phyloP scores from a whole-genome alignment of 768 basidiomycete species.

The Piloderma croceum region DNA sequence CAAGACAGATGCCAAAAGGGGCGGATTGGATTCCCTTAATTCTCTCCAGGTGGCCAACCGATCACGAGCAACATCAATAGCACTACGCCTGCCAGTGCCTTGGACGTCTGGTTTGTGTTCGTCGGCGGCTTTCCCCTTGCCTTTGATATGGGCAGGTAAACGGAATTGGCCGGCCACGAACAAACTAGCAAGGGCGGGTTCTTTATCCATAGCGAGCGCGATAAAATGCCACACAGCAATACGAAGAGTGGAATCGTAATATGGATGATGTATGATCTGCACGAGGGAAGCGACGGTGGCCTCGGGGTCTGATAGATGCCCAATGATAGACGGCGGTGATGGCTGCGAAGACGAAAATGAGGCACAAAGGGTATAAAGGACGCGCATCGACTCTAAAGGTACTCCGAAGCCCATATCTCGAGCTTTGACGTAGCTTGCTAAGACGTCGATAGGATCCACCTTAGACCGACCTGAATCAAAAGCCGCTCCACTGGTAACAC shows the following conservation, averaged over 20 bases:
- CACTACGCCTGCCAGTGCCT: constrained; percentile 40
- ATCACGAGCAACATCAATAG: constrained; percentile 61
- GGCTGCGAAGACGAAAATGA: constrained; percentile 58
- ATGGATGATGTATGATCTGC: constrained; percentile 70
- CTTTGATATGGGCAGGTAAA: constrained; percentile 38
- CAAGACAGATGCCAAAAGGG: constrained; percentile 66
- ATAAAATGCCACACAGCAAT: constrained; percentile 83
- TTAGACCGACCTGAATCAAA: constrained; percentile 44
- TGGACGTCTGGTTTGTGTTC: constrained; percentile 24
- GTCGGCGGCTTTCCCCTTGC: constrained; percentile 28
- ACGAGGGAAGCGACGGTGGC: constrained; percentile 62
- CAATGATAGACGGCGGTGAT: constrained; percentile 66
- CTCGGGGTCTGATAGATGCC: constrained; percentile 75
- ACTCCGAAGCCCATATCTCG: constrained; percentile 55
- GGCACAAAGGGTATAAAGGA: constrained; percentile 62
- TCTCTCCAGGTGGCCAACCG: constrained; percentile 66
- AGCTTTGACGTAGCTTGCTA: constrained; percentile 63
- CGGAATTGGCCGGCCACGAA: constrained; percentile 73
- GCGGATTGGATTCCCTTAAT: constrained; percentile 73
- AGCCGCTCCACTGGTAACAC: constrained; percentile 44
- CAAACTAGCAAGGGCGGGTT: constrained; percentile 78
- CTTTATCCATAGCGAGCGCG: constrained; percentile 72
- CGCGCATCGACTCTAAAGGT: constrained; percentile 59
- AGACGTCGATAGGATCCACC: constrained; percentile 68
- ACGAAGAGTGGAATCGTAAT: constrained; percentile 67